phyloP scores from a whole-genome alignment of 2,329 filamentous ascomycete species.

The Colletotrichum zoysiae region DNA sequence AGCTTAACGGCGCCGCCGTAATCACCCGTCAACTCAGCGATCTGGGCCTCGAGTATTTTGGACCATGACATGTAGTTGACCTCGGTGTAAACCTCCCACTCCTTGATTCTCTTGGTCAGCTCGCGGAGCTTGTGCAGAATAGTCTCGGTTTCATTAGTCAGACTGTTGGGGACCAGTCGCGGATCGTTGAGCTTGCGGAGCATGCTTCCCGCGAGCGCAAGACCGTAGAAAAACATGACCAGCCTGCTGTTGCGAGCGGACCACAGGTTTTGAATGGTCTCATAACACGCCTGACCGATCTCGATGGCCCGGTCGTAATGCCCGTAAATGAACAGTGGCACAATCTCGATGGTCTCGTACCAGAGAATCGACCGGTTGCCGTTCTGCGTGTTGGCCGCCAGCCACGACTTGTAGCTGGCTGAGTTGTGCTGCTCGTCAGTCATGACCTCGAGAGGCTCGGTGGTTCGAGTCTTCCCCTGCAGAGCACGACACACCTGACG shows the following conservation, averaged over 20 bases:
- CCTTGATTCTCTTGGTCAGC: conserved; percentile 71
- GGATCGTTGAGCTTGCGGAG: conserved; percentile 64
- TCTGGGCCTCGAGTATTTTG: conserved; percentile 75
- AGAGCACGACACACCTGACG: conserved; percentile 77
- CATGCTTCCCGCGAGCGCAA: conserved; percentile 66
- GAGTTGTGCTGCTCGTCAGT: conserved; percentile 76
- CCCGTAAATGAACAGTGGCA: conserved; percentile 73
- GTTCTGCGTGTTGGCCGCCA: conserved; percentile 64
- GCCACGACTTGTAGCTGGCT: conserved; percentile 70
- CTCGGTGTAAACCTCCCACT: conserved; percentile 73
- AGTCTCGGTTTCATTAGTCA: conserved; percentile 58
- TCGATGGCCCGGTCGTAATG: conserved; percentile 71
- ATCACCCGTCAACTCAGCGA: conserved; percentile 71
- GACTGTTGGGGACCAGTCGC: conserved; percentile 56
- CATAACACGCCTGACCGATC: conserved; percentile 64
- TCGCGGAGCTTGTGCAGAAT: conserved; percentile 66
- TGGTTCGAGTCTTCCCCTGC: conserved; percentile 76
- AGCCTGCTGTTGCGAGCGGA: conserved; percentile 70
- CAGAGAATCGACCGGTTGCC: conserved; percentile 74
- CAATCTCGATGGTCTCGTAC: conserved; percentile 76
- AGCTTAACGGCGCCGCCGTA: conserved; percentile 70
- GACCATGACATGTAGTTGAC: conserved; percentile 81
- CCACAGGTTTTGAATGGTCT: conserved; percentile 65
- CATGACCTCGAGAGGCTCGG: conserved; percentile 68
- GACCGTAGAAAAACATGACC: conserved; percentile 70